Conservation (phyloP, 2,329 filamentous ascomycete genomes). For the Penicillium vulpinum region DNA sequence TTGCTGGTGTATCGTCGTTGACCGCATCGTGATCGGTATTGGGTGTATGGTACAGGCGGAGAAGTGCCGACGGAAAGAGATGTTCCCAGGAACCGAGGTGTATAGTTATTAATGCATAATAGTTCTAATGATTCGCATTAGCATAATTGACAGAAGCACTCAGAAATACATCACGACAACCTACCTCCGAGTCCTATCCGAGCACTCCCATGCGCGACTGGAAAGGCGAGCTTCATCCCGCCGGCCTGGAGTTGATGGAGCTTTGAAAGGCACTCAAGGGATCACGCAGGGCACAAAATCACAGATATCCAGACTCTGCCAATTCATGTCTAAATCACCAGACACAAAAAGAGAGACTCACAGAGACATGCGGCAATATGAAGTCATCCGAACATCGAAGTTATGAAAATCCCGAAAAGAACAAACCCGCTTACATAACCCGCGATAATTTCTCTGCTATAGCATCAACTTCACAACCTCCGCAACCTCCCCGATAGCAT, state of each 20-base stretch:
- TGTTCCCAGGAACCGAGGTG: background rate
- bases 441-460: slow-evolving; percentile 34
- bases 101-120: background rate
- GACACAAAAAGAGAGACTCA: background rate
- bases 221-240: slow-evolving; percentile 36
- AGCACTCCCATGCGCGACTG: slow-evolving; percentile 17
- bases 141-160: slow-evolving; percentile 5
- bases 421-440: slow-evolving; percentile 35
- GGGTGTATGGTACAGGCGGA: slow-evolving; percentile 2
- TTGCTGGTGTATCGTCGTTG: slow-evolving; percentile 21
- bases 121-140: background rate
- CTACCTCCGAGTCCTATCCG: slow-evolving; percentile 24
- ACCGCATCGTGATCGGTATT: slow-evolving; percentile 10
- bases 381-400: slow-evolving; percentile 2
- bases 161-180: background rate
- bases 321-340: slow-evolving; percentile 22
- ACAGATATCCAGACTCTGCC: slow-evolving; percentile 5
- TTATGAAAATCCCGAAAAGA: slow-evolving; percentile 19
- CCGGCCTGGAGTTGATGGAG: slow-evolving; percentile 11
- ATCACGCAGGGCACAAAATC: slow-evolving; percentile 7
- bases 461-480: slow-evolving; percentile 22
- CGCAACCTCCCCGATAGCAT: slow-evolving; percentile 13
- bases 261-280: slow-evolving; percentile 13
- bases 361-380: background rate
- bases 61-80: background rate